Base-by-base conservation (phyloP, 2,329 filamentous ascomycete genomes). In the Nemania abortiva region DNA sequence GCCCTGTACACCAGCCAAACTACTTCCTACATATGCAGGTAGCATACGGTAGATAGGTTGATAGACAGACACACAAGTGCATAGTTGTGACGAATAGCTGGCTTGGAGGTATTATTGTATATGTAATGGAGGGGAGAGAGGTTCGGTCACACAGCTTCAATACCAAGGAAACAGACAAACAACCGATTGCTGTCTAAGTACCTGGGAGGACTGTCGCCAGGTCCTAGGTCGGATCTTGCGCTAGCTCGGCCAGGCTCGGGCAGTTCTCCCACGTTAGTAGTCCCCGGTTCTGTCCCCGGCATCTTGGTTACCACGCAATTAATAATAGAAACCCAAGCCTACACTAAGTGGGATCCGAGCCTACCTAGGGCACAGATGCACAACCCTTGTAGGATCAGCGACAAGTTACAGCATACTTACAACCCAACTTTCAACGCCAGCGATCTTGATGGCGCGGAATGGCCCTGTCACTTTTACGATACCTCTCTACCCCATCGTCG, bases 81-180 rank as follows among this genome's bases (percentile, higher is more conserved):
- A 5, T 34, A 34, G 31, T 42, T 6, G 37, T 15, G 13, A 15
- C 6, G 3, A 42, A 49, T 49, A 22, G 20, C 20, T 49, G 3
- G n/a, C 45, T 9, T 47, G 20, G n/a, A n/a, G 4, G 7, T 53
- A 31, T 6, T 53, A 31, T 2, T n/a, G 24, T 52, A n/a, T n/a
- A n/a, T n/a, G n/a, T 50, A 18, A 10, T 29, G 18, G 37, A 53
- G 27, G 11, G 11, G 11, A 31, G 50, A 57, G 13, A 37, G 7
- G 34, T 47, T 10, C 52, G 53, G 54, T 63, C 7, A 34, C 54
- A 63, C 65, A 39, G 54, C 65, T 37, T 53, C 59, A 47, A 53
- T 63, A 52, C 54, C 49, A 50, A 52, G 56, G 24, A 53, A 53
- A 15, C 27, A 53, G 50, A 31, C 50, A 31, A n/a, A 31, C 50